phyloP scores from a whole-genome alignment of 768 basidiomycete genomes.

The Mycena indigotica region DNA sequence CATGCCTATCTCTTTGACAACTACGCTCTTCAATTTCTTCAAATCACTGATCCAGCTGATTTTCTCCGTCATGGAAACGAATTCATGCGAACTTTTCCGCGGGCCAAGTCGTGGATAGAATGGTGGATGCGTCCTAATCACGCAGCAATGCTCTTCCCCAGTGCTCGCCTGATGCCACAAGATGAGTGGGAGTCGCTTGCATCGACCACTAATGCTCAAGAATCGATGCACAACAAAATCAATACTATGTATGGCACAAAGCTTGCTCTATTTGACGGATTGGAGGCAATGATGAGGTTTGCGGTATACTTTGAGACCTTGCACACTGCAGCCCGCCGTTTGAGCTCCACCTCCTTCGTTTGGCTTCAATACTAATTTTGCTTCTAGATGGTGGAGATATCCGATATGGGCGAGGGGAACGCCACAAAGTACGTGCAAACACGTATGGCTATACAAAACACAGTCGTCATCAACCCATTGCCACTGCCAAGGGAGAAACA shows the following conservation, averaged over 20 bases:
- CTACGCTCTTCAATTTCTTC: constrained; percentile 2
- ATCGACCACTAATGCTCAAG: constrained; percentile 21
- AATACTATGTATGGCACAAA: neutral
- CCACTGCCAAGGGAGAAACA: no score
- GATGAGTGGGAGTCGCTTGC: constrained; percentile 19
- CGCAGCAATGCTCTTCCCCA: constrained; percentile 22
- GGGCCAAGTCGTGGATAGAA: constrained; percentile 28
- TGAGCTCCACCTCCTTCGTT: neutral
- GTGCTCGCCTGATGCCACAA: constrained; percentile 12
- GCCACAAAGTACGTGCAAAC: neutral
- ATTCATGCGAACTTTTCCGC: constrained; percentile 27
- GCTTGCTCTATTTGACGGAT: neutral
- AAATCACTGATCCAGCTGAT: neutral
- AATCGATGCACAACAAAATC: constrained; percentile 23
- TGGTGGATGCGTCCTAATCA: constrained; percentile 34
- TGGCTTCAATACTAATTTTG: neutral
- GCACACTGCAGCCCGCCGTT: neutral
- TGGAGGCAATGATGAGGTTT: neutral
- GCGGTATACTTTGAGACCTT: neutral
- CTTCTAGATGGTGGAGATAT: no score
- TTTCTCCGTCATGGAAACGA: constrained; percentile 10
- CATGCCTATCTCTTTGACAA: constrained; percentile 18
- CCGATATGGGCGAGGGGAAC: neutral
- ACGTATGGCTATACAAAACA: neutral
- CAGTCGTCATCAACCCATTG: neutral